A percentile compares a stretch with the other conserved stretches of the same genome.
Evolutionary conservation across 495 filamentous ascomycete species (phyloP).

Genomic region (Aspergillus incahuasiensis): DNA sequence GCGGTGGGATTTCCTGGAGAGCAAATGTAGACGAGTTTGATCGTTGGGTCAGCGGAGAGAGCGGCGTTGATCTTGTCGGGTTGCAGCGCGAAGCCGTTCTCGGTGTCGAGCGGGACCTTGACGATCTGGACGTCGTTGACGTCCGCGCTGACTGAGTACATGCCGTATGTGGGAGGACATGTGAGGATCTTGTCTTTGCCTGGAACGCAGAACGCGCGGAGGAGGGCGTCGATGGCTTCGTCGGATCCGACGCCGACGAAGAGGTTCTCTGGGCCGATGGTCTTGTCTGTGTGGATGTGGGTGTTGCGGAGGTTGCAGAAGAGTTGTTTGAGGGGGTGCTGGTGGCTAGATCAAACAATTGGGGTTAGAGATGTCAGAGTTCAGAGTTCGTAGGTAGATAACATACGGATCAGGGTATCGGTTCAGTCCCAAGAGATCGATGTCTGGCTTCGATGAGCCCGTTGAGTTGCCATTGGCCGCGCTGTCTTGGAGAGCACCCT

Average conservation of each 20-base stretch:
- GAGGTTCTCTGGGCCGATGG: constrained; percentile 74
- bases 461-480: constrained; percentile 32
- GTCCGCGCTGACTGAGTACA: constrained; percentile 92
- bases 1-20: constrained; percentile 94
- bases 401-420: constrained; percentile 90
- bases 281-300: constrained; percentile 67
- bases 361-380: background rate
- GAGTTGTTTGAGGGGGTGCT: constrained; percentile 74
- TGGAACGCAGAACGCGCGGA: constrained; percentile 87
- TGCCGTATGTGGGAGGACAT: constrained; percentile 95
- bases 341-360: constrained; percentile 55
- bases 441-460: constrained; percentile 37
- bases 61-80: constrained; percentile 59
- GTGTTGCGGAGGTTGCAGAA: constrained; percentile 88
- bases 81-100: constrained; percentile 64
- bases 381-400: background rate
- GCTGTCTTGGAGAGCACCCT: constrained; percentile 42
- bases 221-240: constrained; percentile 90
- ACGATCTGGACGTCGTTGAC: constrained; percentile 87
- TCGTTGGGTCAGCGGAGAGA: constrained; percentile 57
- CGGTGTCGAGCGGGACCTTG: constrained; percentile 68
- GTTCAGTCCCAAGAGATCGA: constrained; percentile 77
- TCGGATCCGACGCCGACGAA: constrained; percentile 95
- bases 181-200: constrained; percentile 85
- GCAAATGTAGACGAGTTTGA: constrained; percentile 90